These are phyloP conservation scores for Margaritispora aquatica DNA, from an alignment of 495 filamentous ascomycete genomes.

Conservation along the genomic window DNA sequence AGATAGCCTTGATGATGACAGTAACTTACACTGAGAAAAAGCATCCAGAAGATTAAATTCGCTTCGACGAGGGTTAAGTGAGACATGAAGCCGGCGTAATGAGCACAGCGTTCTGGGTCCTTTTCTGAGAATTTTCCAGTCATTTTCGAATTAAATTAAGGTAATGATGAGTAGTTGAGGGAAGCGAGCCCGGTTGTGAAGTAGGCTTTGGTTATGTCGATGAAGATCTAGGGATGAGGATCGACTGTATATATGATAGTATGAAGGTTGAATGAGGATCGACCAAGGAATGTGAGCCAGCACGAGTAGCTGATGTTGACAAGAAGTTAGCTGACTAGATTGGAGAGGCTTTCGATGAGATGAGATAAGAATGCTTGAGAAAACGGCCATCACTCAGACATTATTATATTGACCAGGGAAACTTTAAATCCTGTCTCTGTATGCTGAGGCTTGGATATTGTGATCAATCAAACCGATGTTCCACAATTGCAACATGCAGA, in stretches of 20 bases:
- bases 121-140: conserved; percentile 15
- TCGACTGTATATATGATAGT: not conserved
- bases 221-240: no score
- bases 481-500: not conserved
- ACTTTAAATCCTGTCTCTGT: not conserved
- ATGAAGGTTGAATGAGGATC: not conserved
- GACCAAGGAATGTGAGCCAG: not conserved
- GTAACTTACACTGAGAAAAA: conserved; percentile 37
- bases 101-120: conserved; percentile 23
- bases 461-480: not conserved
- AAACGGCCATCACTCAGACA: not conserved
- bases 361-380: not conserved
- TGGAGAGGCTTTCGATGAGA: not conserved
- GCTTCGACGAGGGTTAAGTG: conserved; percentile 33
- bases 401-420: not conserved
- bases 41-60: conserved; percentile 40
- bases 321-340: not conserved
- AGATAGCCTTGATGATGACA: not conserved
- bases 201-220: not conserved
- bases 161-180: not conserved
- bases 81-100: conserved; percentile 40
- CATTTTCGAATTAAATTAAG: conserved; percentile 1
- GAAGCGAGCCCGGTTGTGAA: not conserved
- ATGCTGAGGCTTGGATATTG: not conserved
- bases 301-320: not conserved